Conservation (phyloP, 2,329 filamentous ascomycete species). For the Thielaviopsis populi region DNA sequence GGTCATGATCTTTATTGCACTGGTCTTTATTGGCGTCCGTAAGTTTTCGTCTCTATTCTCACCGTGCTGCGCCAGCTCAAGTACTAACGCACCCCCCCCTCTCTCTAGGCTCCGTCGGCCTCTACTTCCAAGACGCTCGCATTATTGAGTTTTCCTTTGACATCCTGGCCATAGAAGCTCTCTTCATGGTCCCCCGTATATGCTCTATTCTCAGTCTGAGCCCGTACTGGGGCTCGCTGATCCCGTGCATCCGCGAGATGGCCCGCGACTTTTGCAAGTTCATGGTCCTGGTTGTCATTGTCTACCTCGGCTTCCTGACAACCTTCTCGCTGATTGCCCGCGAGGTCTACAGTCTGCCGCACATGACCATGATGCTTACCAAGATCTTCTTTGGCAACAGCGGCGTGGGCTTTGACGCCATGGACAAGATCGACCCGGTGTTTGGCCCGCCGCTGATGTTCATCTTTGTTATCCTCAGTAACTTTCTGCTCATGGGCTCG, state of each 20-base stretch:
- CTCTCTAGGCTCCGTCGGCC: conserved; percentile 46
- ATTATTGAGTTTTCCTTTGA: conserved; percentile 75
- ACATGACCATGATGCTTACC: conserved; percentile 63
- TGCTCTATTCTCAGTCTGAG: conserved; percentile 77
- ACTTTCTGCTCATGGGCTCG: conserved; percentile 64
- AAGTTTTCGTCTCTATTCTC: conserved; percentile 27
- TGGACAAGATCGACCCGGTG: conserved; percentile 43
- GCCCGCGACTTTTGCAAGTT: conserved; percentile 84
- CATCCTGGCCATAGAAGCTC: conserved; percentile 71
- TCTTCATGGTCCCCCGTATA: conserved; percentile 80
- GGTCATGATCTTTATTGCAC: conserved; percentile 57
- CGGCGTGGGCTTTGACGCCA: conserved; percentile 57
- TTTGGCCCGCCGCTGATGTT: conserved; percentile 50
- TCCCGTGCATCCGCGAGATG: conserved; percentile 89
- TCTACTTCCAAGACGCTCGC: conserved; percentile 39
- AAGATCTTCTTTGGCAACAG: conserved; percentile 71
- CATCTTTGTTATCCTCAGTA: conserved; percentile 62
- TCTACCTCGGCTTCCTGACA: conserved; percentile 79
- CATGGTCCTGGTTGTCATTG: conserved; percentile 59
- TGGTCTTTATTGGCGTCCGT: conserved; percentile 58
- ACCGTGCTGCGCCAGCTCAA: conserved; percentile 1
- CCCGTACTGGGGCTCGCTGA: conserved; percentile 78
- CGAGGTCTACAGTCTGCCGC: conserved; percentile 45
- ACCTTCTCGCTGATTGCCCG: conserved; percentile 70
- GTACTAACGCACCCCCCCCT: neutral